Base-by-base conservation (phyloP, 2,329 filamentous ascomycete species). In the Alternaria triticina region DNA sequence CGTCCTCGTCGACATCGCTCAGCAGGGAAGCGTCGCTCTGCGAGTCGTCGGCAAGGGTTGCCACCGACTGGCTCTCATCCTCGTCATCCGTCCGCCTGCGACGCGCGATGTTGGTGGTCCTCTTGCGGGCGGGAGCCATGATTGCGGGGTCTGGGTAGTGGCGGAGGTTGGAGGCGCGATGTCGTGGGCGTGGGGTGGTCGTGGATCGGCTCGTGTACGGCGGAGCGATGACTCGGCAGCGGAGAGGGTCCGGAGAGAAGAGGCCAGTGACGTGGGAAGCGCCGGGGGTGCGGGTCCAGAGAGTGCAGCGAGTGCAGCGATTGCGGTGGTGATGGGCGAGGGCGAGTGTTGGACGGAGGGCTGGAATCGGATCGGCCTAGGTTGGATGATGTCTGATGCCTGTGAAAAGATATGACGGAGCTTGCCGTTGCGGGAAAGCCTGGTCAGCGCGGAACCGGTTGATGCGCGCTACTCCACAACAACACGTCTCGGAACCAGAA, bases 21-120 rank as follows among this genome's bases (percentile, higher is more conserved):
- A 84, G 82, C 22, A 83, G 79, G 12, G 88, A 89, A 40, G 82
- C 85, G 75, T 90, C 88, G 76, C 87, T 90, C 79, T 89, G 81
- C 44, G 88, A 90, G 75, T 90, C 88, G 69, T 89, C 87, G 54
- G 86, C 85, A 60, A 86, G 69, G 58, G 82, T 86, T 55, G 82
- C 82, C 64, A 86, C 75, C 30, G 77, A 79, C 56, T 66, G 67
- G 62, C 71, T 77, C 64, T 81, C 77, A 59, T 75, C 77, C 54
- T 82, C 79, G 51, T 81, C 80, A 55, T 80, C 79, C 47, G 79
- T 72, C 56, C 79, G 73, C 70, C 80, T 66, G 66, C 79, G 79
- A 65, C 78, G 77, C 62, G 76, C 73, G 59, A 81, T 69, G 67
- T 74, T 71, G 67, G 70, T 75, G 44, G 74, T 71, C 64, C 72